phyloP scores from a whole-genome alignment of 2,329 filamentous ascomycete genomes.

The Leptographium radiaticola region DNA sequence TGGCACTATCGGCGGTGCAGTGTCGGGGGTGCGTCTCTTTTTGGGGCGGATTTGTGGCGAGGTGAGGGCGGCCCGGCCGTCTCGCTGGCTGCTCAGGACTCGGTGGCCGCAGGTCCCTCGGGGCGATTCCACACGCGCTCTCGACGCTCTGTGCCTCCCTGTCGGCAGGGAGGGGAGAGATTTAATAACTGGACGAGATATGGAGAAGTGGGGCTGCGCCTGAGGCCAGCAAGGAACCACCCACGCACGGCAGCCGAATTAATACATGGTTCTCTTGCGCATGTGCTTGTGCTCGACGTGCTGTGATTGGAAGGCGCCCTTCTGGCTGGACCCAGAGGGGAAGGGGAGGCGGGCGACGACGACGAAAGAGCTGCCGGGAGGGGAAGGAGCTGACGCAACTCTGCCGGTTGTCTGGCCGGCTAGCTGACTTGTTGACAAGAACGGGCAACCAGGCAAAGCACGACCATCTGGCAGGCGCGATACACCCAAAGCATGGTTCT shows the following conservation, averaged over 20 bases:
- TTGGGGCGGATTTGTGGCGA: background rate
- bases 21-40: background rate
- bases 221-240: slow-evolving; percentile 2
- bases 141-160: background rate
- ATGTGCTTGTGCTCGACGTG: background rate
- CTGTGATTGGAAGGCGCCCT: background rate
- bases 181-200: slow-evolving; percentile 5
- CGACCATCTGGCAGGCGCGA: too few species aligned
- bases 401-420: too few species aligned
- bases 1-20: background rate
- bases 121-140: background rate
- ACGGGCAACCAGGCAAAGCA: too few species aligned
- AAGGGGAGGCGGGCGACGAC: background rate
- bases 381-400: too few species aligned
- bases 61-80: background rate
- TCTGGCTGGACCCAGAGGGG: background rate
- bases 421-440: too few species aligned
- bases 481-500: too few species aligned
- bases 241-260: background rate
- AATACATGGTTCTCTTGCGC: background rate
- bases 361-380: too few species aligned
- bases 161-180: slow-evolving; percentile 2
- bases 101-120: background rate
- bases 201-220: slow-evolving; percentile 5
- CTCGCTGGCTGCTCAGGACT: background rate